These are phyloP conservation scores for Beauveria asiatica DNA, from an alignment of 2,329 filamentous ascomycete genomes.

Conservation along the genomic window DNA sequence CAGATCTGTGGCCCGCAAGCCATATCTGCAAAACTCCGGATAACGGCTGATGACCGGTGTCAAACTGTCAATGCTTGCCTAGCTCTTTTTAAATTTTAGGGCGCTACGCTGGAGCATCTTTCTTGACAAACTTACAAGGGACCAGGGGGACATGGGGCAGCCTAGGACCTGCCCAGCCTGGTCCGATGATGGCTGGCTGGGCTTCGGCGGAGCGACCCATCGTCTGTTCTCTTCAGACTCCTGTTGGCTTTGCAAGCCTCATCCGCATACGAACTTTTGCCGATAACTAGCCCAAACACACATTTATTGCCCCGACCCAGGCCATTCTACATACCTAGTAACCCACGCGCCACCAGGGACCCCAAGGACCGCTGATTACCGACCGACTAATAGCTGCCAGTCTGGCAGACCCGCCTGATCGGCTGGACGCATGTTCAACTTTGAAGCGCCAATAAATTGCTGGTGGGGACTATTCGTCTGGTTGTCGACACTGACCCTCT, in stretches of 20 bases:
- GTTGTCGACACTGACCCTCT: conserved; percentile 1
- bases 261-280: not conserved
- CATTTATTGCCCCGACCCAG: too few relatives aligned
- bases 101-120: too few relatives aligned
- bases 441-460: conserved; percentile 17
- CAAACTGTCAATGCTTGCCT: too few relatives aligned
- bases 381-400: not conserved
- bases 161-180: not conserved
- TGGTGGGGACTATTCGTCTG: conserved; percentile 5
- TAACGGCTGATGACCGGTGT: not conserved
- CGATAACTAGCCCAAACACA: not conserved
- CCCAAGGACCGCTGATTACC: not conserved
- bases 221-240: not conserved
- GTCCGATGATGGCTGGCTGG: conserved; percentile 1
- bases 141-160: not conserved
- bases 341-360: not conserved
- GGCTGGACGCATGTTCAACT: conserved; percentile 17
- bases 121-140: too few relatives aligned
- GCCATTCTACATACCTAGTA: too few relatives aligned
- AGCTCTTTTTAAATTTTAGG: too few relatives aligned
- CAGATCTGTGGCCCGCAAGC: conserved; percentile 5
- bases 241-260: not conserved
- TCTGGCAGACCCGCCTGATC: conserved; percentile 15
- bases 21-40: conserved; percentile 5
- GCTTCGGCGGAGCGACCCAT: not conserved